Evolutionary conservation across 1,284 basidiomycete species (phyloP).

Genomic region (Calocybe gambosa): DNA sequence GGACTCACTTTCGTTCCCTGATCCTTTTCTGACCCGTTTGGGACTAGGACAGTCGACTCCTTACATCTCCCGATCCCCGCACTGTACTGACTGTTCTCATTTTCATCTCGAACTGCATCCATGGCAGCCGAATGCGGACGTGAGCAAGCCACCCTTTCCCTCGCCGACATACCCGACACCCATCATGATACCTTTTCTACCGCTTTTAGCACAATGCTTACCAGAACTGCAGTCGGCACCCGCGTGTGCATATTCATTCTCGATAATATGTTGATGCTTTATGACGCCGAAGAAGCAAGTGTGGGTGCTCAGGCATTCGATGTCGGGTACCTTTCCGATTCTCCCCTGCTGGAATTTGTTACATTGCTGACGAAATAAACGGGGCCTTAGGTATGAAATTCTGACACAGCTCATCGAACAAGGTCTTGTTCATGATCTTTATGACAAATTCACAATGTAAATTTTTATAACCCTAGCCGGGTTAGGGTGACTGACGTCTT

Average conservation of each 20-base stretch:
- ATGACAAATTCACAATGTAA: conserved; percentile 46
- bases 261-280: conserved; percentile 60
- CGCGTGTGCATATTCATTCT: conserved; percentile 58
- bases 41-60: conserved; percentile 53
- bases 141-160: conserved; percentile 31
- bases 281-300: conserved; percentile 57
- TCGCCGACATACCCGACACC: background rate
- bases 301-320: conserved; percentile 66
- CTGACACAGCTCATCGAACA: conserved; percentile 48
- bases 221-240: conserved; percentile 45
- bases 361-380: background rate
- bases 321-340: conserved; percentile 46
- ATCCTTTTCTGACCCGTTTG: conserved; percentile 16
- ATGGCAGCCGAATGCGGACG: conserved; percentile 49
- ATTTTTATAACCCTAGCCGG: background rate
- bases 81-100: conserved; percentile 61
- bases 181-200: conserved; percentile 9
- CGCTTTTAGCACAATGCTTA: conserved; percentile 40
- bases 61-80: conserved; percentile 60
- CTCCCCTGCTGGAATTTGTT: background rate
- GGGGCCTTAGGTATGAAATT: conserved; percentile 42
- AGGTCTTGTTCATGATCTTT: conserved; percentile 44
- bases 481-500: conserved; percentile 11
- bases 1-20: conserved; percentile 2
- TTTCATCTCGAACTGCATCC: conserved; percentile 67